A percentile compares a stretch with the other conserved stretches of the same genome.
These are phyloP conservation scores for Plectosphaerella sp. DNA, from an alignment of 2,329 filamentous ascomycete species.

Conservation along the genomic window DNA sequence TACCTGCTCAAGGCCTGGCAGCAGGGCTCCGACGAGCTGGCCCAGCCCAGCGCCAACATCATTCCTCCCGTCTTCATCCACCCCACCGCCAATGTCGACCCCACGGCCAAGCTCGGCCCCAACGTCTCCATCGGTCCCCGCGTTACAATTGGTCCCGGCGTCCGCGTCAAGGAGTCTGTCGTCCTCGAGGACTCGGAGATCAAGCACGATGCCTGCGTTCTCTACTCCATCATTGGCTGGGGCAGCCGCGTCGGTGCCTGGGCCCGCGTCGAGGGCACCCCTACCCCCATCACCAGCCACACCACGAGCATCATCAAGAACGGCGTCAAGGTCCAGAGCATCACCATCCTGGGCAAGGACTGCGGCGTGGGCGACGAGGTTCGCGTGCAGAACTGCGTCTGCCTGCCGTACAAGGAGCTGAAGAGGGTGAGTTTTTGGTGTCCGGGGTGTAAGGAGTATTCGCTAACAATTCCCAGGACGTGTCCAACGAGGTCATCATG, in stretches of 20 bases:
- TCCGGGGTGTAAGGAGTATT: not conserved
- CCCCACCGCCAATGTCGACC: constrained; percentile 83
- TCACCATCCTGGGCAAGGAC: constrained; percentile 96
- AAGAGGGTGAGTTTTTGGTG: constrained; percentile 68
- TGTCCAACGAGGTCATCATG: constrained; percentile 89
- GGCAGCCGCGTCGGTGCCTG: constrained; percentile 94
- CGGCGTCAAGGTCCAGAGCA: constrained; percentile 96
- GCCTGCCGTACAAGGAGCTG: constrained; percentile 95
- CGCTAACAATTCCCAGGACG: constrained; percentile 55
- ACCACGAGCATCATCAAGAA: constrained; percentile 95
- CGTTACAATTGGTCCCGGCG: constrained; percentile 77
- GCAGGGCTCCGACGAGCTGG: constrained; percentile 73
- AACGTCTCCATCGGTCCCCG: constrained; percentile 96
- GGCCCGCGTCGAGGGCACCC: constrained; percentile 94
- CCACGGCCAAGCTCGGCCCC: constrained; percentile 91
- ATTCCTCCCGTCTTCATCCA: constrained; percentile 94
- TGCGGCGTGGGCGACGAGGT: constrained; percentile 92
- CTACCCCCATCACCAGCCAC: constrained; percentile 81
- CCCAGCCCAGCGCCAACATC: constrained; percentile 79
- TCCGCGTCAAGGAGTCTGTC: constrained; percentile 90
- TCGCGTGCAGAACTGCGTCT: constrained; percentile 95
- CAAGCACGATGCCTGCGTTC: constrained; percentile 91
- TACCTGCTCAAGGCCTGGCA: constrained; percentile 95
- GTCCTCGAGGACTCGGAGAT: constrained; percentile 93
- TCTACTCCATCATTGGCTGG: constrained; percentile 97